These are phyloP conservation scores for Monosporascus sp. DNA, from an alignment of 2,329 filamentous ascomycete genomes.

Conservation along the genomic window DNA sequence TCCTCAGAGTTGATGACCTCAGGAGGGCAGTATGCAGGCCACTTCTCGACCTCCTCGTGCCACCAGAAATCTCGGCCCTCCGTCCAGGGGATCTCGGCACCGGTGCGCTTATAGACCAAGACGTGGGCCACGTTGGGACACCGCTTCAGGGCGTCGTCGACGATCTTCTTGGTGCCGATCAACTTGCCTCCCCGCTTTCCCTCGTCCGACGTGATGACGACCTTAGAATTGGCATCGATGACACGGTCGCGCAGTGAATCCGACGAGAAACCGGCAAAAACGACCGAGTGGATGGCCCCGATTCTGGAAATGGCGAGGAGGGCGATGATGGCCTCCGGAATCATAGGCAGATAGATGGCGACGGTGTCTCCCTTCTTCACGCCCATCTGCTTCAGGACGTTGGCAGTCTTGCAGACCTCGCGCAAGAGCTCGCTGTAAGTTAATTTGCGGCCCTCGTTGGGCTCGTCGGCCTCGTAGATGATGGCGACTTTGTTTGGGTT, in stretches of 20 bases:
- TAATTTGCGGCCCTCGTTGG: conserved; percentile 78
- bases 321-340: conserved; percentile 88
- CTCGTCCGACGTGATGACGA: conserved; percentile 96
- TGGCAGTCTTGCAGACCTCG: conserved; percentile 82
- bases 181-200: conserved; percentile 96
- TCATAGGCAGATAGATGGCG: conserved; percentile 97
- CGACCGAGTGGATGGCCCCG: conserved; percentile 92
- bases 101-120: conserved; percentile 92
- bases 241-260: conserved; percentile 95
- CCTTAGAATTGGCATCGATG: conserved; percentile 81
- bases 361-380: conserved; percentile 97
- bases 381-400: conserved; percentile 89
- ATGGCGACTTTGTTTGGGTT: conserved; percentile 91
- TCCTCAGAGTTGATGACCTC: conserved; percentile 91
- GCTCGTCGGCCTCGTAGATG: conserved; percentile 97
- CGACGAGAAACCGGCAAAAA: conserved; percentile 96
- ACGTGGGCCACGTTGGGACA: conserved; percentile 83
- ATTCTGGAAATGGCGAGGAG: conserved; percentile 90
- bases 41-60: conserved; percentile 98
- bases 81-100: conserved; percentile 87
- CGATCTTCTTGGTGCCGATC: conserved; percentile 98
- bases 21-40: conserved; percentile 85
- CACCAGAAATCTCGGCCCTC: conserved; percentile 90
- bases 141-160: conserved; percentile 94
- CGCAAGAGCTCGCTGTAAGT: conserved; percentile 91